Base-by-base conservation (phyloP, 2,329 filamentous ascomycete genomes). In the Penicillium sp. region DNA sequence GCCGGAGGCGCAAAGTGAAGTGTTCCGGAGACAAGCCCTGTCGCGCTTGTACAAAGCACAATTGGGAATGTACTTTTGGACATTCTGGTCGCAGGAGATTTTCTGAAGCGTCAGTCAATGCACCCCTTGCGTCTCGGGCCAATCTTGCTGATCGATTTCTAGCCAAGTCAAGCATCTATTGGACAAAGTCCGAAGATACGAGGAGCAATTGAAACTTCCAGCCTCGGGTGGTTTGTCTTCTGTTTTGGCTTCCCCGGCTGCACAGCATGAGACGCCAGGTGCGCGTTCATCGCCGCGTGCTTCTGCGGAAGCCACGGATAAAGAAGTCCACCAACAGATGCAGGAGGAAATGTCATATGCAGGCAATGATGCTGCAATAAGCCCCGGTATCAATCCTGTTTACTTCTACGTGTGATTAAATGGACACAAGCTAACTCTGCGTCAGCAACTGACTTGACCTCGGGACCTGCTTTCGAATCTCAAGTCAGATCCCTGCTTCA, bases 1-100 rank as follows among this genome's bases (percentile, higher is more conserved):
- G 61, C 16, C 61, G 61, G 18, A 54, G 53, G 43, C 55, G 61
- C 31, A 63, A 63, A 36, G 61, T 63, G 18, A 63, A 60, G 50
- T 63, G 61, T 24, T 60, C 61, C 24, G 61, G 61, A 16, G 61
- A 62, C 1, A 59, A 61, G 38, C 61, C 61, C 10, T 63, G 61
- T 36, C 53, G 54, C 11, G 51, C 48, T 18, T 63, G 61, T 32
- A 14, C 48, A 22, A 62, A 54, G 32, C 59, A 61, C 38, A 49
- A 54, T 32, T 59, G 57, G 55, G 58, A 62, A 38, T 63, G 60
- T 42, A 48, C 24, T 4, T 61, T 57, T 36, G 56, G 50, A 1
- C 50, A 54, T 47, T 45, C 54, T 13, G 56, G 60, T n/a, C 60
- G 58, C 21, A 57, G 43, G 22, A 48, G 56, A 24, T 61, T 55